Base-by-base conservation (phyloP, 2,329 filamentous ascomycete species). In the Gremmenia infestans region DNA sequence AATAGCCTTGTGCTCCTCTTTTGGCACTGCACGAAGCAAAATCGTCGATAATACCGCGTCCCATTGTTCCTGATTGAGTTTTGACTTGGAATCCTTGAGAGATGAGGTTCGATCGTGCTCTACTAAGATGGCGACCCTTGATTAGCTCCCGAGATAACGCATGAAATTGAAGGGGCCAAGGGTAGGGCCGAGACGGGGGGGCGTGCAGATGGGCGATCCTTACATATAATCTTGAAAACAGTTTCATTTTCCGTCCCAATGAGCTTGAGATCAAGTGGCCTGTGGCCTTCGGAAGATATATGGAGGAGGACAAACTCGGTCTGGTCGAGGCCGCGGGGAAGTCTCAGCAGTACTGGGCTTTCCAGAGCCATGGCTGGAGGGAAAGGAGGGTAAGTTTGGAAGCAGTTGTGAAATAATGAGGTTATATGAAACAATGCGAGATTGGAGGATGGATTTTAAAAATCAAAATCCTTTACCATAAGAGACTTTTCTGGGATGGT, bases 1-100 rank as follows among this genome's bases (percentile, higher is more conserved):
- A 57, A 80, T 79, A 17, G 78, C 71, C 46, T 79, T 66, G 12
- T 76, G 71, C 45, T 76, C 73, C 52, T 66, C 69, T 49, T 78
- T 73, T 42, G 64, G 54, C 57, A 57, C 60, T 59, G 71, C 65
- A 54, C 74, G 74, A 9, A 83, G 73, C 36, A 92, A 74, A 48
- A 85, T 71, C 48, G 78, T 75, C 48, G 74, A 72, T 17, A 92
- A 71, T 50, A 87, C 79, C 14, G 71, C 66, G 67, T 84, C 78
- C 88, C 88, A 92, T 70, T 91, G 85, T n/a, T 78, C 73, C 55
- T 81, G 73, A 22, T 78, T 76, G 58, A 80, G 79, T n/a, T 77
- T 75, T 50, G 76, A 80, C 61, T 78, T 81, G 63, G 77, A 75
- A 25, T 76, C 72, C 60, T 78, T 81, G 48, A 86, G 73, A 8